phyloP scores from a whole-genome alignment of 1,284 basidiomycete species.

The Apiotrichum akiyoshidainum region DNA sequence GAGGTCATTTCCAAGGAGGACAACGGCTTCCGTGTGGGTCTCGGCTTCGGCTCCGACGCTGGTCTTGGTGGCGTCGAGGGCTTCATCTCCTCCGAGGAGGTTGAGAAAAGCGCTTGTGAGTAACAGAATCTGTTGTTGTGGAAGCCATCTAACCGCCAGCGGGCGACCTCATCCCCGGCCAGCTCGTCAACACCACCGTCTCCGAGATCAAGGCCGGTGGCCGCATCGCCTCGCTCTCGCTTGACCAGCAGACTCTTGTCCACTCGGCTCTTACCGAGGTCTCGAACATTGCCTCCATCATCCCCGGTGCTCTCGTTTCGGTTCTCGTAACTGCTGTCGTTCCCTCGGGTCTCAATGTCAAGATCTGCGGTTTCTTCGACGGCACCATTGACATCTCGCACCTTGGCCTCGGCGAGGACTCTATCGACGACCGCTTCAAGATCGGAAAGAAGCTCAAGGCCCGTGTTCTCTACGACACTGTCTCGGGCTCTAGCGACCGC shows the following conservation, averaged over 20 bases:
- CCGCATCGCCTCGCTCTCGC: slow-evolving; percentile 43
- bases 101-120: slow-evolving; percentile 48
- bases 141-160: slow-evolving; percentile 12
- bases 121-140: neutral
- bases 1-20: slow-evolving; percentile 86
- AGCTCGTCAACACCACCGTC: slow-evolving; percentile 64
- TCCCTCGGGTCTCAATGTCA: slow-evolving; percentile 77
- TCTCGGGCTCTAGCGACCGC: slow-evolving; percentile 61
- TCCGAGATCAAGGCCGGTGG: slow-evolving; percentile 58
- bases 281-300: slow-evolving; percentile 72
- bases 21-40: slow-evolving; percentile 86
- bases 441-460: slow-evolving; percentile 83
- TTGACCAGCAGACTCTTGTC: slow-evolving; percentile 55
- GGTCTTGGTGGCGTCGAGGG: slow-evolving; percentile 57
- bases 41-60: slow-evolving; percentile 64
- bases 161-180: slow-evolving; percentile 54
- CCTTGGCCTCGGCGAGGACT: slow-evolving; percentile 55
- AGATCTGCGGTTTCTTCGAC: slow-evolving; percentile 89
- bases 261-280: slow-evolving; percentile 64
- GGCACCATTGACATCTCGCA: slow-evolving; percentile 86
- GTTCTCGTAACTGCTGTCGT: slow-evolving; percentile 77
- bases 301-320: slow-evolving; percentile 84
- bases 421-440: slow-evolving; percentile 61
- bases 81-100: slow-evolving; percentile 72
- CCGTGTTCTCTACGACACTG: slow-evolving; percentile 78